Evolutionary conservation across 2,329 filamentous ascomycete species (phyloP), one percentile per base, ranked within the genome.

Genomic region (Aspergillus caelatus): DNA sequence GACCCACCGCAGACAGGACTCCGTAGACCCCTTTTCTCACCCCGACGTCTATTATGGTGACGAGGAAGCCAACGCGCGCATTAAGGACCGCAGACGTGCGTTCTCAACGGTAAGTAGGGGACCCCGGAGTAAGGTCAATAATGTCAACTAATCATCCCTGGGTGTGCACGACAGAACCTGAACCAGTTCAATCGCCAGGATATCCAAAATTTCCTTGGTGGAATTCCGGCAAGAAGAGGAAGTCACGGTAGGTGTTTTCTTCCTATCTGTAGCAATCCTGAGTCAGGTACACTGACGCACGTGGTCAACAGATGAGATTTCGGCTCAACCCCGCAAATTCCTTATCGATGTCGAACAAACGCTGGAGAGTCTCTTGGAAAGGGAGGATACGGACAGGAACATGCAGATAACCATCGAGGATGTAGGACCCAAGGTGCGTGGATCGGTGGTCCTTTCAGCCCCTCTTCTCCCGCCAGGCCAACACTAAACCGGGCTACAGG

Each of bases 391-490:
- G 34, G 94, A 99, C 79, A 84, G 87, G 62, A 97, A 99, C 78
- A 92, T 93, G 84, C 94, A 98, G 78, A 99, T 99, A 77, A 99
- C 95, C 34, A 96, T 98, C 71, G 95, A 98, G 75, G 95, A 99
- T 80, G 86, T 88, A 67, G 95, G 95, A 0, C 94, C 95, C 57
- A 99, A 98, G 85, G 91, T 91, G 74, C 52, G 67, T 58, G 36
- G 16, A 19, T 9, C 19, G 26, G 30, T 21, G 19, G 14, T 39
- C 19, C 14, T 21, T n/a, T 14, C 8, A 19, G 10, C 16, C 14
- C 23, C 52, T 26, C 30, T 30, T 10, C 11, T 4, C 10, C 23
- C 14, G 28, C 11, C 7, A 19, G 26, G 19, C 48, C 12, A 23
- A n/a, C 23, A 16, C 45, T 54, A n/a, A 58, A 21, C 19, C 41